These are phyloP conservation scores for Pelargonium exstipulatum DNA, from an alignment of 441 rosid species.

Conservation along the genomic window DNA sequence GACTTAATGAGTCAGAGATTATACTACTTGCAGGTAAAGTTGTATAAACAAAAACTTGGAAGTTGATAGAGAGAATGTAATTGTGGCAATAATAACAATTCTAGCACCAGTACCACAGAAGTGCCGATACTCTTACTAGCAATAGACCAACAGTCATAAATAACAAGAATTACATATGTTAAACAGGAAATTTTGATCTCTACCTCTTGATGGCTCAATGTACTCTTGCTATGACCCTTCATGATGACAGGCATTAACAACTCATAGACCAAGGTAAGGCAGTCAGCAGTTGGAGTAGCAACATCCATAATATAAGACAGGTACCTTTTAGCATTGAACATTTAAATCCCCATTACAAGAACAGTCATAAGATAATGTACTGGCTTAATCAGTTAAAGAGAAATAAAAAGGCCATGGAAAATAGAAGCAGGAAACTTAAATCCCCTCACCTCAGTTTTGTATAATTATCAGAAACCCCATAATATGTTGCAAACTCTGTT, in stretches of 20 bases:
- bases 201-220: slow-evolving; percentile 98
- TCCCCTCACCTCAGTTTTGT: slow-evolving; percentile 69
- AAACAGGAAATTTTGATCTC: slow-evolving; percentile 4
- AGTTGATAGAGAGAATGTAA: neutral
- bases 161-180: neutral
- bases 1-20: slow-evolving; percentile 12
- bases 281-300: slow-evolving; percentile 96
- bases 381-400: slow-evolving; percentile 7
- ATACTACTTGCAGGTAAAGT: slow-evolving; percentile 19
- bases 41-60: slow-evolving; percentile 3
- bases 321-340: slow-evolving; percentile 46
- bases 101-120: neutral
- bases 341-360: slow-evolving; percentile 13
- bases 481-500: slow-evolving; percentile 83
- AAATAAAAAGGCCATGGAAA: neutral
- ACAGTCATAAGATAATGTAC: slow-evolving; percentile 3
- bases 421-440: neutral
- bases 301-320: slow-evolving; percentile 97
- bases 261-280: slow-evolving; percentile 81
- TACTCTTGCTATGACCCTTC: slow-evolving; percentile 75
- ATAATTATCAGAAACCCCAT: slow-evolving; percentile 89
- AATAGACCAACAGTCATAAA: slow-evolving; percentile 4
- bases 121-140: neutral
- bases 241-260: slow-evolving; percentile 74
- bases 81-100: neutral